phyloP scores from a whole-genome alignment of 192 early-diverging fungal species.

The Diversispora epigaea region DNA sequence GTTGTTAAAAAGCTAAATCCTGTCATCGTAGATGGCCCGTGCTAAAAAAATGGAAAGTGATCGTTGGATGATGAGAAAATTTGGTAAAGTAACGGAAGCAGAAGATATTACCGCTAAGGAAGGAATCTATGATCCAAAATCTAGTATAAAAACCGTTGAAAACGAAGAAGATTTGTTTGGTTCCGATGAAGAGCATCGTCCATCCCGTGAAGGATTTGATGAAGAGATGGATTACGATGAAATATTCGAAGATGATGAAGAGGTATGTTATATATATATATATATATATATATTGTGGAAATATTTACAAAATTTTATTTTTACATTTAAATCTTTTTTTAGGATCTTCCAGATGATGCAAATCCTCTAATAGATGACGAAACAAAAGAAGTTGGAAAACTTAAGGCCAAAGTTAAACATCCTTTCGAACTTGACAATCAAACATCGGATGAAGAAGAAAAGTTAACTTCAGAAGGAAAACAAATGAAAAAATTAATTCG shows the following conservation, averaged over 20 bases:
- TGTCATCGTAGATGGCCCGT: conserved; percentile 42
- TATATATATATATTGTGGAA: no score
- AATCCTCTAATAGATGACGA: conserved; percentile 43
- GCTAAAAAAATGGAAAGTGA: conserved; percentile 40
- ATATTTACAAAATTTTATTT: neutral
- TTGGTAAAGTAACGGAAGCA: conserved; percentile 39
- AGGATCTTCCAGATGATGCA: conserved; percentile 47
- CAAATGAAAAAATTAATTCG: conserved; percentile 64
- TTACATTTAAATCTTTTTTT: no score
- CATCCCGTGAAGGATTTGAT: conserved; percentile 20
- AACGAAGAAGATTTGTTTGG: conserved; percentile 40
- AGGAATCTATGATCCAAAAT: conserved; percentile 24
- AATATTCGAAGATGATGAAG: conserved; percentile 82
- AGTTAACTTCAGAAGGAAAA: conserved; percentile 45
- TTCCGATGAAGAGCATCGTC: conserved; percentile 41
- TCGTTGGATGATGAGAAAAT: conserved; percentile 55
- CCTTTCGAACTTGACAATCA: conserved; percentile 42
- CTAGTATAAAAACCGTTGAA: conserved; percentile 1
- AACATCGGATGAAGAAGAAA: conserved; percentile 38
- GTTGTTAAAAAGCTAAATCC: neutral
- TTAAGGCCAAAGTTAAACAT: conserved; percentile 31
- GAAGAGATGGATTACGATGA: conserved; percentile 74
- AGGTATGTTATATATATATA: conserved; percentile 37
- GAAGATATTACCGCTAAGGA: conserved; percentile 23
- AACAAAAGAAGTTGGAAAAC: conserved; percentile 23